Evolutionary conservation across 2,329 filamentous ascomycete species (phyloP).

Genomic region (Trichoderma simmonsii): DNA sequence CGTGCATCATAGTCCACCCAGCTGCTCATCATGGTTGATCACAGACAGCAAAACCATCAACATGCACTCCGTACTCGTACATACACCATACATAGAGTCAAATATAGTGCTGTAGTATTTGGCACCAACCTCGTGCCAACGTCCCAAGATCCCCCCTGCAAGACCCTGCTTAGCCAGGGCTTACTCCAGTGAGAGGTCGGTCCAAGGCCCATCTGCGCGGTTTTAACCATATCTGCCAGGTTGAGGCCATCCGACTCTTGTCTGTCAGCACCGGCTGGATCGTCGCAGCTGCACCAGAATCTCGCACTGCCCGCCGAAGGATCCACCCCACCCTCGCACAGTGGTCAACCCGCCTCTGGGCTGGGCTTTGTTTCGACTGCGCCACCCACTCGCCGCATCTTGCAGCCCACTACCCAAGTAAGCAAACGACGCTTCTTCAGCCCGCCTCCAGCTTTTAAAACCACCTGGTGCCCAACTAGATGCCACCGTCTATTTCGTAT

Average conservation of each 20-base stretch:
- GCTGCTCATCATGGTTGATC: not conserved
- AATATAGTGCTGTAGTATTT: not conserved
- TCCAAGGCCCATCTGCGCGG: not conserved
- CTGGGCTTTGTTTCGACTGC: conserved; percentile 1
- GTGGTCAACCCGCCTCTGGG: not conserved
- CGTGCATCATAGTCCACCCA: not conserved
- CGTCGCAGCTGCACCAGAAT: not conserved
- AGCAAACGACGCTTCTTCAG: conserved; percentile 9
- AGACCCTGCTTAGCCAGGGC: not conserved
- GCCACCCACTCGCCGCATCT: conserved; percentile 17
- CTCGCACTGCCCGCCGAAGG: conserved; percentile 10
- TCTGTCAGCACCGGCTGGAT: not conserved
- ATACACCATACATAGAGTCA: not conserved
- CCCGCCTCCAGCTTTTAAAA: conserved; percentile 18
- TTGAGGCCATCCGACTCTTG: not conserved
- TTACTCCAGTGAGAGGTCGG: not conserved
- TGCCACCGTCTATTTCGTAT: not conserved
- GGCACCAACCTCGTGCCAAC: not conserved
- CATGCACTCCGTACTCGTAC: not conserved
- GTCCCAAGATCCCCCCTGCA: not conserved
- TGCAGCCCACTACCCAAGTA: conserved; percentile 3
- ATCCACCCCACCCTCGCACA: conserved; percentile 3
- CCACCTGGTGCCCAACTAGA: conserved; percentile 16
- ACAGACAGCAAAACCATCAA: not conserved
- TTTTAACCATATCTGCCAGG: not conserved